phyloP scores from a whole-genome alignment of 2,329 filamentous ascomycete species.

The Colletotrichum coccodes region DNA sequence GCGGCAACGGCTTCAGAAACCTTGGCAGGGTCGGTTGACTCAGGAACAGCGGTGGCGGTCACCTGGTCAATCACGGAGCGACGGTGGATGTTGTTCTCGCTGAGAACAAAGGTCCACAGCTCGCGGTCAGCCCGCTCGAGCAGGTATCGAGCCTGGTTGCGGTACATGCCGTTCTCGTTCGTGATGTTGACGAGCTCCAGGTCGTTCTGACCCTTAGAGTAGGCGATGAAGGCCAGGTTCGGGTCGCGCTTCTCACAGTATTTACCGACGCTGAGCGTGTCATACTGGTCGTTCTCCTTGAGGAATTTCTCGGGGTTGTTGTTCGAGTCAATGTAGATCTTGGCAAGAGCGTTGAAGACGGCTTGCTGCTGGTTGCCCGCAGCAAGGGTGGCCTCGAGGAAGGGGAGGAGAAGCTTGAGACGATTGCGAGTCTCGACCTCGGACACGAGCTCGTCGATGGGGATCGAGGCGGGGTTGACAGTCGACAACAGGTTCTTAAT shows the following conservation, averaged over 20 bases:
- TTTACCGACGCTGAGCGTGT: conserved; percentile 91
- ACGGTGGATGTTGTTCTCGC: conserved; percentile 94
- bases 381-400: conserved; percentile 91
- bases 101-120: conserved; percentile 94
- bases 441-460: conserved; percentile 91
- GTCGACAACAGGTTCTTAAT: conserved; percentile 92
- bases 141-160: conserved; percentile 94
- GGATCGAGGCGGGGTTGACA: conserved; percentile 85
- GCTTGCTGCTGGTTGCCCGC: conserved; percentile 95
- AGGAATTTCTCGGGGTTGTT: conserved; percentile 98
- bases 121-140: conserved; percentile 90
- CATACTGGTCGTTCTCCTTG: conserved; percentile 97
- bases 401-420: conserved; percentile 93
- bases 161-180: conserved; percentile 99
- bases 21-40: conserved; percentile 92
- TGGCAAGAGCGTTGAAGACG: conserved; percentile 95
- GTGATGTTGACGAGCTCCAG: conserved; percentile 97
- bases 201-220: conserved; percentile 96
- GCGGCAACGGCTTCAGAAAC: conserved; percentile 94
- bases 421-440: conserved; percentile 98
- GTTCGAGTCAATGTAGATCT: conserved; percentile 99
- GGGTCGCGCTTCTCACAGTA: conserved; percentile 99
- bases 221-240: conserved; percentile 93
- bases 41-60: conserved; percentile 92
- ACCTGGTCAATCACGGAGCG: conserved; percentile 96